These are phyloP conservation scores for Trichoderma oligosporum DNA, from an alignment of 2,329 filamentous ascomycete genomes.

Conservation along the genomic window DNA sequence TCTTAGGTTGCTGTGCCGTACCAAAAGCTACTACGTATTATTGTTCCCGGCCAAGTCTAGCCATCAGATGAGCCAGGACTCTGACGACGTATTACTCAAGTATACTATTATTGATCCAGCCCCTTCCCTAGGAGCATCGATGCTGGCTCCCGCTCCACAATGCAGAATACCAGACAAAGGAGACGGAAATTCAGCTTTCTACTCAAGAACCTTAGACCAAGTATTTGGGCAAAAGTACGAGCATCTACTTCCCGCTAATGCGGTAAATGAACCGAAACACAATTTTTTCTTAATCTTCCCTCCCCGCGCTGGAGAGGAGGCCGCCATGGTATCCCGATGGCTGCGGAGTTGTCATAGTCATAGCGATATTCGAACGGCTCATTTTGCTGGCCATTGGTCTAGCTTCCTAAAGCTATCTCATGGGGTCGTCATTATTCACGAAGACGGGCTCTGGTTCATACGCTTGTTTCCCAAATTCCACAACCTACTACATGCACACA, in stretches of 20 bases:
- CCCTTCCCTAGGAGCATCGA: constrained; percentile 21
- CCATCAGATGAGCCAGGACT: constrained; percentile 29
- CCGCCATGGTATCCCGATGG: constrained; percentile 43
- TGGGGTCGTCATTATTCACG: constrained; percentile 44
- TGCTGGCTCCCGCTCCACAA: constrained; percentile 27
- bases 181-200: constrained; percentile 1
- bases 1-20: constrained; percentile 36
- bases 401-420: constrained; percentile 36
- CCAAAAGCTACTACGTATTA: constrained; percentile 36
- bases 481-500: constrained; percentile 31
- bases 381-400: constrained; percentile 45
- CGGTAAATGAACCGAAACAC: constrained; percentile 19
- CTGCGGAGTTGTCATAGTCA: constrained; percentile 38
- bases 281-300: constrained; percentile 51
- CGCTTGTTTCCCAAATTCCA: constrained; percentile 39
- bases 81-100: constrained; percentile 29
- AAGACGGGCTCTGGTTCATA: constrained; percentile 37
- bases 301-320: constrained; percentile 31
- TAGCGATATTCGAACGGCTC: constrained; percentile 42
- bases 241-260: constrained; percentile 27
- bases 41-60: constrained; percentile 38
- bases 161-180: neutral
- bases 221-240: constrained; percentile 34
- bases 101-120: constrained; percentile 38
- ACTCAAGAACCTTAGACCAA: constrained; percentile 27